Base-by-base conservation (phyloP, 2,329 filamentous ascomycete species). In the Pestalotiopsis sp. region DNA sequence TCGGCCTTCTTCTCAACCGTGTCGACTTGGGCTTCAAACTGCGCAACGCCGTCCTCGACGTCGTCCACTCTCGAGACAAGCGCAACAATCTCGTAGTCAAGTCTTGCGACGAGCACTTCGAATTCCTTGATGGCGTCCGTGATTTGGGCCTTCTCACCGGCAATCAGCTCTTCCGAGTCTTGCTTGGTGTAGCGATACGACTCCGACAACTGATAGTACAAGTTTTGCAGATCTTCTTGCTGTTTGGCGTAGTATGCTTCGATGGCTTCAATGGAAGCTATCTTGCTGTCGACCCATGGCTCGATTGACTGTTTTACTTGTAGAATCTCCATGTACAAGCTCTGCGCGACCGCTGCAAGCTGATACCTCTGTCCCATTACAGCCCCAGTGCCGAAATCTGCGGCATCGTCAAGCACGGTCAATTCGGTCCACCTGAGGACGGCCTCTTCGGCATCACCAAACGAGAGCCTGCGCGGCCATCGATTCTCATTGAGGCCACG, bases 11-110 rank as follows among this genome's bases (percentile, higher is more conserved):
- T 84, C 83, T 92, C 93, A 63, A 93, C 86, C 66, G 93, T 91
- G 60, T 87, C 83, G 1, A 96, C 92, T 78, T 95, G 92, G 63
- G 88, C 86, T 79, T 95, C 93, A 78, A 97, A 97, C 70, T 94
- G 92, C 12, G 82, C 83, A 0, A 97, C 89, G 1, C 92, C 93
- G 70, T 94, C 92, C 76, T 97, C 94, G 9, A 97, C 92, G 76
- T 98, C 95, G 74, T 93, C 87, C 11, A 97, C 91, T 75, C 94
- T 94, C 62, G 91, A 90, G 63, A 90, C 86, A n/a, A 98, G 83
- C 17, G 90, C 90, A 69, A 92, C 89, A 70, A 98, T 91, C 83
- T 98, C 95, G 79, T 98, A 98, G 75, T 98, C 95, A 67, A 98
- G 85, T 80, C 95, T 95, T 23, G 94, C 93, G 2, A 92, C 90